phyloP scores from a whole-genome alignment of 2,329 filamentous ascomycete species.

The Periconia digitata region DNA sequence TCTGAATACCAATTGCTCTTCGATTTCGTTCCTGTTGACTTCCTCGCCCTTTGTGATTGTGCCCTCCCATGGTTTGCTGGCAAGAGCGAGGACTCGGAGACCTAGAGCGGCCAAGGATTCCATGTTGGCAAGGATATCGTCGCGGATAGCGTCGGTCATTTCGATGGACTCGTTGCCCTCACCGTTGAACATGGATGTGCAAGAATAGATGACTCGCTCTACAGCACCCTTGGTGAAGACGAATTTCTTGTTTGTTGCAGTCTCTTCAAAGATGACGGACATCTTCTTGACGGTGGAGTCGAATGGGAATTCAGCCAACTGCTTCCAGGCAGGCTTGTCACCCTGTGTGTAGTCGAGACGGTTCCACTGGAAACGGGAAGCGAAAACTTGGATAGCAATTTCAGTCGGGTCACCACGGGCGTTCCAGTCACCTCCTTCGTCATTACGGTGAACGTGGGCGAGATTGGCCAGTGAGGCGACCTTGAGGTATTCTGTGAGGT shows the following conservation, averaged over 20 bases:
- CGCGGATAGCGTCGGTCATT: constrained; percentile 56
- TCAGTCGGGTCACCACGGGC: constrained; percentile 57
- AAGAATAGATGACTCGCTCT: constrained; percentile 67
- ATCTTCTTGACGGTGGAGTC: constrained; percentile 76
- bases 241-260: constrained; percentile 40
- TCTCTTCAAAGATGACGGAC: constrained; percentile 66
- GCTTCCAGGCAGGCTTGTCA: constrained; percentile 33
- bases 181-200: constrained; percentile 54
- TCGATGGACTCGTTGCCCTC: constrained; percentile 43
- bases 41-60: constrained; percentile 50
- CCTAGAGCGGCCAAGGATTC: constrained; percentile 66
- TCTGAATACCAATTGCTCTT: constrained; percentile 69
- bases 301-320: constrained; percentile 69
- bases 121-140: constrained; percentile 67
- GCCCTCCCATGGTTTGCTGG: constrained; percentile 50
- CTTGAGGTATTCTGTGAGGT: constrained; percentile 38
- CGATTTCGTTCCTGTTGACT: constrained; percentile 62
- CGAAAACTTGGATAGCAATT: constrained; percentile 75
- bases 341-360: constrained; percentile 53
- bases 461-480: constrained; percentile 52
- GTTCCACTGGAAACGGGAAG: constrained; percentile 67
- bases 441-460: constrained; percentile 51
- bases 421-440: constrained; percentile 43
- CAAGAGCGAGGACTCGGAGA: constrained; percentile 69
- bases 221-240: constrained; percentile 70